These are phyloP conservation scores for Globomyces pollinis-pini DNA, from an alignment of 192 early-diverging fungal species.

Conservation along the genomic window DNA sequence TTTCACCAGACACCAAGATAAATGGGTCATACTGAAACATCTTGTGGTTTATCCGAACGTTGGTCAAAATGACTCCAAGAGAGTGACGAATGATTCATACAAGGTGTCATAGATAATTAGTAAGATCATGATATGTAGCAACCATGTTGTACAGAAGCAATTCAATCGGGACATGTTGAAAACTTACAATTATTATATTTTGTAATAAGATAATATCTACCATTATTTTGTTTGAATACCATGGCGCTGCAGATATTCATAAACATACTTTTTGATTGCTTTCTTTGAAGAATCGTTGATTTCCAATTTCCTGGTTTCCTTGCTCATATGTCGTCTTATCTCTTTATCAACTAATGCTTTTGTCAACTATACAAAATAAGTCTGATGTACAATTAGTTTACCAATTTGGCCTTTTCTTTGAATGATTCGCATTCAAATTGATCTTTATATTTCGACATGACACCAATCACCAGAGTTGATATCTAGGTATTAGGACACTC, in stretches of 20 bases:
- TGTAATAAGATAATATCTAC: neutral
- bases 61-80: too few relatives aligned
- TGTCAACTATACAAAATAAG: too few relatives aligned
- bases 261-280: constrained; percentile 7
- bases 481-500: too few relatives aligned
- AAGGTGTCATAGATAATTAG: too few relatives aligned
- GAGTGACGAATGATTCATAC: too few relatives aligned
- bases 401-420: constrained; percentile 38
- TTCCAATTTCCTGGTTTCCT: neutral
- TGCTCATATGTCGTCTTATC: neutral
- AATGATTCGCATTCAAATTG: constrained; percentile 29
- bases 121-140: too few relatives aligned
- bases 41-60: too few relatives aligned
- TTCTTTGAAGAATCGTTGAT: neutral
- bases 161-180: too few relatives aligned
- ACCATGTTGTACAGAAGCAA: too few relatives aligned
- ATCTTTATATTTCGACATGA: constrained; percentile 26
- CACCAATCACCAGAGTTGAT: constrained; percentile 29
- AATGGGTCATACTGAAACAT: too few relatives aligned
- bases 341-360: constrained; percentile 34
- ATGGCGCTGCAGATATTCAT: constrained; percentile 4
- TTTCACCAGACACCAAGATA: too few relatives aligned
- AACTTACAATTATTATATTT: neutral
- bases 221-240: neutral
- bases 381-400: constrained; percentile 12